A percentile compares a stretch with the other conserved stretches of the same genome.
Evolutionary conservation across 2,329 filamentous ascomycete species (phyloP).

Genomic region (Emericellopsis atlantica): DNA sequence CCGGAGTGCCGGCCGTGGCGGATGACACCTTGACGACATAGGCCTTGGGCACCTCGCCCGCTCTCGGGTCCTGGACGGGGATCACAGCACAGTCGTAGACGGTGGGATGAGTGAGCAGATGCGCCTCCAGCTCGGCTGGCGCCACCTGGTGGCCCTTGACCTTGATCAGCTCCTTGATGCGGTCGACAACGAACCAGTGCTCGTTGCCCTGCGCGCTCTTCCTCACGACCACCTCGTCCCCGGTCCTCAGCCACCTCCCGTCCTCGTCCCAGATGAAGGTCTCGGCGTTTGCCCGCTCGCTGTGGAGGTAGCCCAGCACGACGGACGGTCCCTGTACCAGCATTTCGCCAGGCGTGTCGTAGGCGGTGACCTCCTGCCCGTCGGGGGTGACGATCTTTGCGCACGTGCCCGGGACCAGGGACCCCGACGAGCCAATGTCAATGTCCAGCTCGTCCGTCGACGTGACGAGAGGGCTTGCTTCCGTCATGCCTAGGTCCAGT

Average conservation of each 20-base stretch:
- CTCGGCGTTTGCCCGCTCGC: constrained; percentile 64
- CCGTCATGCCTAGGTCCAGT: constrained; percentile 50
- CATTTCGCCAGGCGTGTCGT: constrained; percentile 66
- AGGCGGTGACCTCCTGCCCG: constrained; percentile 50
- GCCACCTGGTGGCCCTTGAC: constrained; percentile 68
- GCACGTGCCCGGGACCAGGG: constrained; percentile 49
- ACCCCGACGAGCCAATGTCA: constrained; percentile 59
- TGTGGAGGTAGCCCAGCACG: constrained; percentile 70
- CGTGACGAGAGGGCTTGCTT: constrained; percentile 59
- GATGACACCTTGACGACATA: constrained; percentile 39
- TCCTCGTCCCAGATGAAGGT: constrained; percentile 55
- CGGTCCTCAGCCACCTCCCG: constrained; percentile 62
- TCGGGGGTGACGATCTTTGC: constrained; percentile 55
- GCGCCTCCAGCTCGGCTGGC: constrained; percentile 63
- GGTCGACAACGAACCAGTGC: constrained; percentile 72
- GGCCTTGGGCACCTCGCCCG: constrained; percentile 48
- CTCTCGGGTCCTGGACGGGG: constrained; percentile 41
- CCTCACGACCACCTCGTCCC: constrained; percentile 63
- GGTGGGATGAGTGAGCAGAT: constrained; percentile 55
- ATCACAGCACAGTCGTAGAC: constrained; percentile 65
- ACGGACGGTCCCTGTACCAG: constrained; percentile 62
- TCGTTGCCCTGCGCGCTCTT: constrained; percentile 51
- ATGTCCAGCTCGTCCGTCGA: constrained; percentile 50
- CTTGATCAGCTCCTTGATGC: constrained; percentile 55
- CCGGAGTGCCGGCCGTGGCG: constrained; percentile 34